These are phyloP conservation scores for Talaromyces atroroseus DNA, from an alignment of 2,329 filamentous ascomycete species.

Conservation along the genomic window DNA sequence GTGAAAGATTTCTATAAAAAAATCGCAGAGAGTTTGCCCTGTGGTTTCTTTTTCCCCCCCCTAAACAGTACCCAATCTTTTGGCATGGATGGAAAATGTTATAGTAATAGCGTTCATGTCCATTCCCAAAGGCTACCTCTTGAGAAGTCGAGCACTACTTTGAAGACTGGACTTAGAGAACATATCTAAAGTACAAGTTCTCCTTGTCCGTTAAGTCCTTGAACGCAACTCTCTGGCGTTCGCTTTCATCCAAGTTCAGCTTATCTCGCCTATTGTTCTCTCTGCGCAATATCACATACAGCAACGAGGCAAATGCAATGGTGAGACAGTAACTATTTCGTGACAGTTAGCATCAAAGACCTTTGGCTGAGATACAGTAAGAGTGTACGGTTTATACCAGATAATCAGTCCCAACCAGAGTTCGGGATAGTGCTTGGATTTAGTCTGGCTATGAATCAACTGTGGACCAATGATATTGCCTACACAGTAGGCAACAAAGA, in stretches of 20 bases:
- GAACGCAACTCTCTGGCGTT: slow-evolving; percentile 61
- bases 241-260: slow-evolving; percentile 51
- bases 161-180: no score
- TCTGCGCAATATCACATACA: slow-evolving; percentile 55
- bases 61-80: no score
- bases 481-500: slow-evolving; percentile 71
- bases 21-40: no score
- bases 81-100: no score
- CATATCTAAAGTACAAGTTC: slow-evolving; percentile 63
- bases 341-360: neutral
- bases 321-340: slow-evolving; percentile 41
- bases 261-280: slow-evolving; percentile 54
- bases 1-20: no score
- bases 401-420: slow-evolving; percentile 66
- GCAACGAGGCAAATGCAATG: slow-evolving; percentile 49
- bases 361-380: neutral
- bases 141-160: no score
- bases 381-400: slow-evolving; percentile 32
- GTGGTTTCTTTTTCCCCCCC: no score
- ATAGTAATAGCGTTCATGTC: no score
- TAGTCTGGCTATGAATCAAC: slow-evolving; percentile 62
- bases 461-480: slow-evolving; percentile 73
- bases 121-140: no score
- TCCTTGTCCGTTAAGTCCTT: slow-evolving; percentile 64
- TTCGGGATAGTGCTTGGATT: slow-evolving; percentile 62